Conservation (phyloP, 371 early-diverging fungal species). For the Blyttiomyces sp. region DNA sequence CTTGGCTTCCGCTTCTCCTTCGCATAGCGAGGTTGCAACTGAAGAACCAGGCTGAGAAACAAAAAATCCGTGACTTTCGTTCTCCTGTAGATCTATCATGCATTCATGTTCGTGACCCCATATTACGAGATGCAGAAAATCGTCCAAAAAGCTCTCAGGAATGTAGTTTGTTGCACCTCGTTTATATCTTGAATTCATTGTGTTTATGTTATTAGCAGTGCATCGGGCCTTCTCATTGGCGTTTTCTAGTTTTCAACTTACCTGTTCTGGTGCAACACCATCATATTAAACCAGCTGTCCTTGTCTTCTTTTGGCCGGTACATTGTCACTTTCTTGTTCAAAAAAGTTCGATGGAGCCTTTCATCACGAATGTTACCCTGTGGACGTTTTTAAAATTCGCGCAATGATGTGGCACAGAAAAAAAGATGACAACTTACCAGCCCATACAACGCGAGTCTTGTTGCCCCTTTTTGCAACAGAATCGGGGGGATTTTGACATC, state of each 20-base stretch:
- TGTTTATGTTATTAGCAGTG: neutral
- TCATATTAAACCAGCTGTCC: constrained; percentile 69
- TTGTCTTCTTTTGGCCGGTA: constrained; percentile 61
- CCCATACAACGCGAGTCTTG: constrained; percentile 87
- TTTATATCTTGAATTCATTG: constrained; percentile 49
- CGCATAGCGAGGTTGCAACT: constrained; percentile 91
- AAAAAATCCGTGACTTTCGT: constrained; percentile 64
- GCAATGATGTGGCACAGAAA: no score
- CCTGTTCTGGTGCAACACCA: constrained; percentile 91
- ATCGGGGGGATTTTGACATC: constrained; percentile 78
- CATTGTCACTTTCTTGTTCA: constrained; percentile 71
- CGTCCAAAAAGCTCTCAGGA: constrained; percentile 82
- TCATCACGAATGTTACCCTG: constrained; percentile 76
- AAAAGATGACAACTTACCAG: constrained; percentile 94
- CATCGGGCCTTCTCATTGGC: neutral
- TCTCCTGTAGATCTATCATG: constrained; percentile 69
- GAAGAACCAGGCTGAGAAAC: constrained; percentile 97
- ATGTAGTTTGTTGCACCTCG: constrained; percentile 86
- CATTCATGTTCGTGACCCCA: constrained; percentile 99
- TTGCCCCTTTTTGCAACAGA: constrained; percentile 75
- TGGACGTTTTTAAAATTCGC: no score
- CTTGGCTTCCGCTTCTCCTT: constrained; percentile 88
- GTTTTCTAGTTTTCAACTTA: neutral
- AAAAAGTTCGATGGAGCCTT: constrained; percentile 82
- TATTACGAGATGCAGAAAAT: constrained; percentile 84